A percentile compares a stretch with the other conserved stretches of the same genome.
Conservation (phyloP, 2,329 filamentous ascomycete species). For the Hawksworthiomyces lignivorus region DNA sequence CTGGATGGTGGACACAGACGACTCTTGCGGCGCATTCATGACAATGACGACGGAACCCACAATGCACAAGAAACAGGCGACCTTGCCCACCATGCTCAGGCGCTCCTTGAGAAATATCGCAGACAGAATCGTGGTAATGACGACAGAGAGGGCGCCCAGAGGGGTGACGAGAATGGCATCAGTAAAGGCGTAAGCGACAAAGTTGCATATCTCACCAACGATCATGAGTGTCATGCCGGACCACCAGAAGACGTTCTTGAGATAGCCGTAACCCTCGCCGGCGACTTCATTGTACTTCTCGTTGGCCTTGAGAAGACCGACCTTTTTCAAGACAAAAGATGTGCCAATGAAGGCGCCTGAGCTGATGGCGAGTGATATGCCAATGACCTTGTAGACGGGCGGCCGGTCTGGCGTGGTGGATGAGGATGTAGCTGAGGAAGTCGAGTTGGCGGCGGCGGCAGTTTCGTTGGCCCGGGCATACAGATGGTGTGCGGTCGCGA, state of each 20-base stretch:
- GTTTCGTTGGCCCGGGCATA: conserved; percentile 36
- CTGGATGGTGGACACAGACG: conserved; percentile 79
- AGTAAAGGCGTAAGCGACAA: conserved; percentile 93
- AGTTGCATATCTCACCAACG: conserved; percentile 91
- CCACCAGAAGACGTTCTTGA: conserved; percentile 97
- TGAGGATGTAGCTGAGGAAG: not conserved
- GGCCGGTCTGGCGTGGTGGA: conserved; percentile 29
- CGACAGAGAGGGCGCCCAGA: conserved; percentile 82
- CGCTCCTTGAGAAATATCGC: conserved; percentile 95
- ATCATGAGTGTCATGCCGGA: conserved; percentile 95
- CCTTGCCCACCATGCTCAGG: conserved; percentile 90
- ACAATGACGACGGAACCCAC: conserved; percentile 89
- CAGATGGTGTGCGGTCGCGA: conserved; percentile 28
- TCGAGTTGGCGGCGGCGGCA: conserved; percentile 15
- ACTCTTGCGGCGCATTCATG: conserved; percentile 82
- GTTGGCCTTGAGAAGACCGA: conserved; percentile 84
- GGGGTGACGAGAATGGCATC: conserved; percentile 94
- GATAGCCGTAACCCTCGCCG: conserved; percentile 92
- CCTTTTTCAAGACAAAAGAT: conserved; percentile 94
- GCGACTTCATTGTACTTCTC: conserved; percentile 94
- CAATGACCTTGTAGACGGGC: conserved; percentile 70
- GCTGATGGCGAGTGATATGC: conserved; percentile 74
- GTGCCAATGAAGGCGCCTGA: conserved; percentile 90
- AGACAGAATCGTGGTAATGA: conserved; percentile 83
- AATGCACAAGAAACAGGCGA: conserved; percentile 92